Evolutionary conservation across 2,329 filamentous ascomycete species (phyloP), one percentile per base, ranked within the genome.

Genomic region (Beauveria sp.): DNA sequence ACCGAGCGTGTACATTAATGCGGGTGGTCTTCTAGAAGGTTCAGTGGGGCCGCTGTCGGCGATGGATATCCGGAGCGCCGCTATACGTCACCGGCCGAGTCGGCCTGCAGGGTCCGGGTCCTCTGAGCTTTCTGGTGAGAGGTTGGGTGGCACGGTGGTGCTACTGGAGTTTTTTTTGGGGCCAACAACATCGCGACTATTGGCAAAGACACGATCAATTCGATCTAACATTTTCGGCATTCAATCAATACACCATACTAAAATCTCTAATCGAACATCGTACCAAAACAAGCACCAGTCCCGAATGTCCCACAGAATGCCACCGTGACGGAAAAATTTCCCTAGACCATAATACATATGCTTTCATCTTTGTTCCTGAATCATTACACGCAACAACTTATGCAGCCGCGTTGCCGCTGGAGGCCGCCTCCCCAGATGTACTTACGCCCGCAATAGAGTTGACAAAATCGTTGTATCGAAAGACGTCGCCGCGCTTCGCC

Each of bases 391-490:
- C 28, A 12, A 43, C 22, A 52, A 41, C 20, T 54, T 54, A 60
- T 37, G 60, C 64, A 54, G 73, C 70, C 6, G 65, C 64, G 59
- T 67, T 66, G 34, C 72, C 69, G 22, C 70, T 66, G 26, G 71
- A 68, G 26, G 67, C 63, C n/a, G 63, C 63, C 52, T 76, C 76
- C 3, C 73, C 69, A 18, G 67, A 70, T 30, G 72, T 75, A 58
- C 75, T 82, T 10, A 81, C 79, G 2, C 86, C 86, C 67, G 83
- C 80, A 55, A 90, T 77, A 28, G 83, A 87, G 64, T 80, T 83
- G 64, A 97, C 91, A 76, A 97, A 97, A 62, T 99, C 94, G 64
- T 91, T 86, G 71, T 97, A 99, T 69, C 87, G 85, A 75, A 99
- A 97, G 0, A 97, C 92, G 63, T 97, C 93, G 1, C 90, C 91